Evolutionary conservation across 768 basidiomycete species (phyloP).

Genomic region (Steccherinum ochraceum): DNA sequence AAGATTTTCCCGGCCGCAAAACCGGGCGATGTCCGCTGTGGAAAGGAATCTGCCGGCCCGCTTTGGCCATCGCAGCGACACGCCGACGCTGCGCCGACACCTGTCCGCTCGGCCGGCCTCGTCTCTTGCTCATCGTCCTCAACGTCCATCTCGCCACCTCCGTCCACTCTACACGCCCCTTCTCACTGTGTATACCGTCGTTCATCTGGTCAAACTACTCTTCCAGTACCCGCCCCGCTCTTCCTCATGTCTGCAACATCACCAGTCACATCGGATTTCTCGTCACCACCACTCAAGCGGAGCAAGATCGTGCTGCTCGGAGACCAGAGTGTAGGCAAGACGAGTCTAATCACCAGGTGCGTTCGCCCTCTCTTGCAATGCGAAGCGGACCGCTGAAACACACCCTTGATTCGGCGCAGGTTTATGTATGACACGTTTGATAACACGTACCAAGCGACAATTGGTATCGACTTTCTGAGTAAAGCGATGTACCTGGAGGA

Average conservation of each 20-base stretch:
- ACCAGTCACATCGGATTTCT: conserved; percentile 76
- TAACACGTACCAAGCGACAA: conserved; percentile 97
- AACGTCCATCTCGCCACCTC: background rate
- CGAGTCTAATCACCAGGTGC: conserved; percentile 93
- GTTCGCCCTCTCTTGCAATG: conserved; percentile 13
- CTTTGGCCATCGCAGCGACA: background rate
- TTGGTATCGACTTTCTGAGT: conserved; percentile 98
- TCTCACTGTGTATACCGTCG: background rate
- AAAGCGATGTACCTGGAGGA: conserved; percentile 99
- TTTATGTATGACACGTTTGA: conserved; percentile 99
- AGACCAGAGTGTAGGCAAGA: conserved; percentile 98
- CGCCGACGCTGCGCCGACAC: background rate
- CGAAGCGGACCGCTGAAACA: no score
- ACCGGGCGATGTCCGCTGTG: no score
- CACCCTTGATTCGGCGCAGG: conserved; percentile 39
- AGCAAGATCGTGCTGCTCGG: conserved; percentile 96
- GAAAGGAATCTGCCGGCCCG: background rate
- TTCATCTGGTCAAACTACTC: background rate
- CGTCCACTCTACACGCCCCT: background rate
- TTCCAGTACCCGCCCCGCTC: background rate
- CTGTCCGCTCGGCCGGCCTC: background rate
- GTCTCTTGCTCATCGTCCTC: background rate
- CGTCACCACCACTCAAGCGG: conserved; percentile 84
- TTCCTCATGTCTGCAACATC: conserved; percentile 33
- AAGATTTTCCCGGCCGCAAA: no score